Conservation (phyloP, 176 grass and related monocot species). For the Rhynchospora breviuscula region DNA sequence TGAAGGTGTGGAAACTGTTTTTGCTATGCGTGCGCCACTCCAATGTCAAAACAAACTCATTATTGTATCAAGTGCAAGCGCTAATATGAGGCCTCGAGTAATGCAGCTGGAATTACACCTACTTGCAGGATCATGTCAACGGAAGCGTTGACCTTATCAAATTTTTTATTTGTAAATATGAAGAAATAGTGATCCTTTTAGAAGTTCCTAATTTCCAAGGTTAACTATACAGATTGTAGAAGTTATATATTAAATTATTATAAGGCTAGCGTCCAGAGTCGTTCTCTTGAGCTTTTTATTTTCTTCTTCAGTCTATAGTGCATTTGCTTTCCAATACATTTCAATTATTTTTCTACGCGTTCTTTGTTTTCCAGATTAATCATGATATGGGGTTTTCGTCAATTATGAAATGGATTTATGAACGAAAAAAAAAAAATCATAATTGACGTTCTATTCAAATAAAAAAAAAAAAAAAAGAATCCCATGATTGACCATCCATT, state of each 20-base stretch:
- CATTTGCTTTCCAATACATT: not conserved
- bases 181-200: not conserved
- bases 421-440: too few relatives aligned
- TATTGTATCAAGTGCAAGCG: conserved; percentile 33
- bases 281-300: not conserved
- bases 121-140: not conserved
- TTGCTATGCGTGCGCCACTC: conserved; percentile 64
- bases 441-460: too few relatives aligned
- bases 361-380: not conserved
- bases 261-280: not conserved
- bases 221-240: not conserved
- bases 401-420: too few relatives aligned
- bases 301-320: not conserved
- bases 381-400: not conserved
- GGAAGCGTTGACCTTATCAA: not conserved
- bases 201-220: not conserved
- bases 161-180: not conserved
- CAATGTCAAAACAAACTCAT: conserved; percentile 50
- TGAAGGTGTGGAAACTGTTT: conserved; percentile 61
- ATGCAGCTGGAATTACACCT: not conserved
- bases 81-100: not conserved
- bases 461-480: too few relatives aligned
- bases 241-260: not conserved
- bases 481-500: too few relatives aligned
- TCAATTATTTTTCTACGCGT: not conserved